Evolutionary conservation across 1,139 yeast genomes (phyloP).

Genomic region (Yamadazyma friedrichii): DNA sequence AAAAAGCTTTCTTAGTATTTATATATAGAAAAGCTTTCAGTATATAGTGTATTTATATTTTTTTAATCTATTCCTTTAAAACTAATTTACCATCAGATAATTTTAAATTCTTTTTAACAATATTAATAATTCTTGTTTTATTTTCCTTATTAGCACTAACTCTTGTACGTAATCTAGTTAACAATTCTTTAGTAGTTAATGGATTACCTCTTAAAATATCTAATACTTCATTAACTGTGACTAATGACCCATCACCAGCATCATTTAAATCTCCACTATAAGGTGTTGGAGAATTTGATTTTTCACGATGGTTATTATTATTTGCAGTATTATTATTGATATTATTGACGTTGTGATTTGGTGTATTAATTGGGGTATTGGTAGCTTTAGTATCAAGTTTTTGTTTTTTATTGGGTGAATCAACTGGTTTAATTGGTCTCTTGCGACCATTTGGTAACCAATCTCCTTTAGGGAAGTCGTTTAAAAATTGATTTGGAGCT

Average conservation of each 20-base stretch:
- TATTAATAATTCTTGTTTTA: constrained; percentile 60
- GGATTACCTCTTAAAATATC: constrained; percentile 61
- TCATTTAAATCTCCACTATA: constrained; percentile 29
- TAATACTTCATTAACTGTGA: constrained; percentile 73
- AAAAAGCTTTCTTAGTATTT: not conserved
- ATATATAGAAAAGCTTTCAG: not conserved
- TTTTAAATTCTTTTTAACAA: constrained; percentile 68
- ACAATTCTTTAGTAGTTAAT: constrained; percentile 64
- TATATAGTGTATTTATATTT: not conserved
- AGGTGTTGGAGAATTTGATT: constrained; percentile 18
- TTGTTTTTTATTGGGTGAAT: constrained; percentile 38
- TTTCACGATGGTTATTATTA: constrained; percentile 7
- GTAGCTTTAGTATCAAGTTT: constrained; percentile 8
- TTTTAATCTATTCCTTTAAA: constrained; percentile 37
- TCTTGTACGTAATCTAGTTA: constrained; percentile 59
- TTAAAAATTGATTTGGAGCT: constrained; percentile 59
- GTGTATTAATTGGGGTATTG: not conserved
- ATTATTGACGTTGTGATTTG: constrained; percentile 2
- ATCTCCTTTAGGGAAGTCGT: constrained; percentile 73
- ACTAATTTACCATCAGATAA: constrained; percentile 65
- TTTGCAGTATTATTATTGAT: not conserved
- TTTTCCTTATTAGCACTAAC: constrained; percentile 70
- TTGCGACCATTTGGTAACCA: constrained; percentile 75
- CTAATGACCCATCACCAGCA: constrained; percentile 41
- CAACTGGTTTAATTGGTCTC: constrained; percentile 19